Evolutionary conservation across 768 basidiomycete species (phyloP).

Genomic region (Rhodotorula diobovata): DNA sequence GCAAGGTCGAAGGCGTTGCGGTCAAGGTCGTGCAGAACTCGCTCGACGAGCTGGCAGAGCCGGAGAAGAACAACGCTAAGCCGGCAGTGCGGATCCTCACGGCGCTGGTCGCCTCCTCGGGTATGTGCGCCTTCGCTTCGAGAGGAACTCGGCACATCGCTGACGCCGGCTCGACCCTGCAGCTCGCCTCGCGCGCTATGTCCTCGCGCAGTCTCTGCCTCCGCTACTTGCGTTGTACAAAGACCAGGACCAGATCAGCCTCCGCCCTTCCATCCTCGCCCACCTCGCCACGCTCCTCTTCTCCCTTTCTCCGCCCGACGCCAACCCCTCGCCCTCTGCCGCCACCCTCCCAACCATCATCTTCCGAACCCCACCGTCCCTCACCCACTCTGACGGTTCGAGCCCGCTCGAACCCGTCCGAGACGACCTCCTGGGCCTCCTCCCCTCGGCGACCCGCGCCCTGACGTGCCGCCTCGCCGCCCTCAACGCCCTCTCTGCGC

Average conservation of each 20-base stretch:
- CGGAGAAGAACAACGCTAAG: conserved; percentile 87
- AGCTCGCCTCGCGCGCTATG: conserved; percentile 29
- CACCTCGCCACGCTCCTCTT: conserved; percentile 34
- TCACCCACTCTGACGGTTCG: neutral
- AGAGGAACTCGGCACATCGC: too few species aligned
- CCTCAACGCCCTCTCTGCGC: conserved; percentile 60
- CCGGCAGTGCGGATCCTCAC: conserved; percentile 80
- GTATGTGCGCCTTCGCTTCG: conserved; percentile 12
- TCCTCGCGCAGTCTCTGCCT: conserved; percentile 19
- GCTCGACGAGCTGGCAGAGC: conserved; percentile 70
- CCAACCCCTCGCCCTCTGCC: neutral
- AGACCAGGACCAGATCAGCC: conserved; percentile 28
- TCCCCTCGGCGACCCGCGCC: conserved; percentile 53
- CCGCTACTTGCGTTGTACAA: conserved; percentile 23
- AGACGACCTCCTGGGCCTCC: conserved; percentile 52
- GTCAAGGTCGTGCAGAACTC: conserved; percentile 76
- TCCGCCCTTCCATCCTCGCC: conserved; percentile 32
- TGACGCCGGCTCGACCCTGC: neutral
- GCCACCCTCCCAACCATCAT: neutral
- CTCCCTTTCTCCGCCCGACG: conserved; percentile 2
- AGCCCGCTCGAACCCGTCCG: conserved; percentile 25
- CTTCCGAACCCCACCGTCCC: neutral
- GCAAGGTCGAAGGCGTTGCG: conserved; percentile 56
- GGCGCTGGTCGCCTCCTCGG: conserved; percentile 20
- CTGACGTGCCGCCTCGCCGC: conserved; percentile 58